Conservation (phyloP, 768 basidiomycete species). For the Pulveroboletus sp. region DNA sequence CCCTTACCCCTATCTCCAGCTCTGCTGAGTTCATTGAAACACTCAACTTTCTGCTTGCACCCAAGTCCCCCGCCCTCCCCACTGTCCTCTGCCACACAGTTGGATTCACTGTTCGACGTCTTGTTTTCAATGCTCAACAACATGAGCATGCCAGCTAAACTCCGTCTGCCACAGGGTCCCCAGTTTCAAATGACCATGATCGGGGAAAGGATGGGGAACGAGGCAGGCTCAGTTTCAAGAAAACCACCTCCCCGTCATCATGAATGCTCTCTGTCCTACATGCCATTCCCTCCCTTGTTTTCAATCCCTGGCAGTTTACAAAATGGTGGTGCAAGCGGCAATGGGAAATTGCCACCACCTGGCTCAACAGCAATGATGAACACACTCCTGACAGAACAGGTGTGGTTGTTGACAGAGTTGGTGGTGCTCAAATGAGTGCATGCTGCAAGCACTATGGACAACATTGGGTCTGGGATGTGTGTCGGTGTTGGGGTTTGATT, state of each 20-base stretch:
- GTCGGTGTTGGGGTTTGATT: no score
- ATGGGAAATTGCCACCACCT: not conserved
- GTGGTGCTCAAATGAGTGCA: constrained; percentile 39
- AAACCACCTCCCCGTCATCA: not conserved
- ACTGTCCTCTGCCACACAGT: constrained; percentile 1
- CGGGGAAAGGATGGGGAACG: not conserved
- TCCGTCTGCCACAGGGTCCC: constrained; percentile 4
- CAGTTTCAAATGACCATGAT: not conserved
- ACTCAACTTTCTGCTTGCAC: not conserved
- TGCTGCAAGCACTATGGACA: no score
- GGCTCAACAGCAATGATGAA: constrained; percentile 42
- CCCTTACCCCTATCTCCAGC: not conserved
- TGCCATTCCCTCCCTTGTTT: constrained; percentile 16
- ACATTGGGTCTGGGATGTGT: no score
- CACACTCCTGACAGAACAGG: constrained; percentile 54
- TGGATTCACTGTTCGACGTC: constrained; percentile 20
- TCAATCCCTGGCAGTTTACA: not conserved
- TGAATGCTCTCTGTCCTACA: constrained; percentile 15
- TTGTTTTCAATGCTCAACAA: constrained; percentile 25
- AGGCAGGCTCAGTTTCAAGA: not conserved
- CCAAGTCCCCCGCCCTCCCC: constrained; percentile 6
- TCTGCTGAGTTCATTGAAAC: not conserved
- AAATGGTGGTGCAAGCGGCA: not conserved
- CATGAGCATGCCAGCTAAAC: constrained; percentile 28
- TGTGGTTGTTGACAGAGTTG: constrained; percentile 50